A percentile compares a stretch with the other conserved stretches of the same genome.
phyloP scores from a whole-genome alignment of 1,284 basidiomycete species.

The Melampsora abietis-canadensis region DNA sequence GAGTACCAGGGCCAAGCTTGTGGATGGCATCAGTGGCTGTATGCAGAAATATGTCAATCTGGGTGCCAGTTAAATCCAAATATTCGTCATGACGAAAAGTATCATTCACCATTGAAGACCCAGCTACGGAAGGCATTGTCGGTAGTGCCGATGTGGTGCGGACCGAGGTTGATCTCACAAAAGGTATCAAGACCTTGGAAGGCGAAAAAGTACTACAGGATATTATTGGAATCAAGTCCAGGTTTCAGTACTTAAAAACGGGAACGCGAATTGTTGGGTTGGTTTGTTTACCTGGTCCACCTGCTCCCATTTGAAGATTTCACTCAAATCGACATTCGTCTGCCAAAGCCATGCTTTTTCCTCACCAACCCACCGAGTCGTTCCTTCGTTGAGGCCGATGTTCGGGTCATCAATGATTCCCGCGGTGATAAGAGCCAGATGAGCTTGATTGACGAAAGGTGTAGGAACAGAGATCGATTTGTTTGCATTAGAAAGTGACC shows the following conservation, averaged over 20 bases:
- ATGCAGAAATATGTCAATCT: constrained; percentile 7
- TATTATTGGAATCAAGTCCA: not conserved
- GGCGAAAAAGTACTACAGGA: constrained; percentile 28
- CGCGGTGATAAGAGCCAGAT: constrained; percentile 49
- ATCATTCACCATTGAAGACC: constrained; percentile 34
- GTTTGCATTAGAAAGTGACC: constrained; percentile 48
- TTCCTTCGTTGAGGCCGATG: constrained; percentile 42
- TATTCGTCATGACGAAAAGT: not conserved
- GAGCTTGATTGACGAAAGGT: constrained; percentile 45
- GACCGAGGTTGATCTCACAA: constrained; percentile 30
- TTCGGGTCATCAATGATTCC: constrained; percentile 48
- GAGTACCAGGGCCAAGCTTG: not conserved
- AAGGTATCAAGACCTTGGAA: constrained; percentile 43
- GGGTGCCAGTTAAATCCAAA: not conserved
- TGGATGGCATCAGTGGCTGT: constrained; percentile 22
- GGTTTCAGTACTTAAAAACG: not conserved
- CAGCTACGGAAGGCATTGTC: constrained; percentile 40
- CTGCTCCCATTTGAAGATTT: constrained; percentile 3
- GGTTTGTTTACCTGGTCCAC: constrained; percentile 20
- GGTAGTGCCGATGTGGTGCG: constrained; percentile 17
- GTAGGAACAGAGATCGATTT: constrained; percentile 47
- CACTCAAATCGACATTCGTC: constrained; percentile 9
- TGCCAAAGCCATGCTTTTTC: constrained; percentile 39
- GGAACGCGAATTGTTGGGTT: not conserved
- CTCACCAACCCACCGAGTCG: constrained; percentile 38